Evolutionary conservation across 2,329 filamentous ascomycete genomes (phyloP).

Genomic region (Colletotrichum orbiculare): DNA sequence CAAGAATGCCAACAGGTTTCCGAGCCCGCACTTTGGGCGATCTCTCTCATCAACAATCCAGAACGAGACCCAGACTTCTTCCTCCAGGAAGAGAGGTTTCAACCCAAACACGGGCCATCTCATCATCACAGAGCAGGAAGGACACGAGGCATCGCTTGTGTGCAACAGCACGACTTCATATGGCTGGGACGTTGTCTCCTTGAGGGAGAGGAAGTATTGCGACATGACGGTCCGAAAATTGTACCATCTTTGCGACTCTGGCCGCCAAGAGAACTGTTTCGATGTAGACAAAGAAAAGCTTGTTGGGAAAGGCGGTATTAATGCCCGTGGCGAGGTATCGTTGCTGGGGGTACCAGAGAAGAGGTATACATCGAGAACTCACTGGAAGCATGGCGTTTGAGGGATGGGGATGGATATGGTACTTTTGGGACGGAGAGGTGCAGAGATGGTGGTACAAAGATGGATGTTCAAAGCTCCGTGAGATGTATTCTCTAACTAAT

Average conservation of each 20-base stretch:
- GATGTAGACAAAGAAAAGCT: conserved; percentile 11
- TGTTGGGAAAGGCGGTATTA: conserved; percentile 6
- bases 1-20: conserved; percentile 19
- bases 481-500: too few species aligned
- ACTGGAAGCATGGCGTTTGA: not conserved
- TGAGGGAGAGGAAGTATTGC: conserved; percentile 44
- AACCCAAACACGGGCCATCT: conserved; percentile 33
- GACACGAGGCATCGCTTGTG: conserved; percentile 45
- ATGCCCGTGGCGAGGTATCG: conserved; percentile 4
- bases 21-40: not conserved
- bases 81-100: not conserved
- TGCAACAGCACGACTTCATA: conserved; percentile 43
- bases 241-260: conserved; percentile 41
- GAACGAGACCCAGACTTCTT: not conserved
- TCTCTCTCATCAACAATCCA: not conserved
- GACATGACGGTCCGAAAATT: conserved; percentile 45
- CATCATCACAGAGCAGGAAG: conserved; percentile 38
- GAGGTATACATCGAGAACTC: not conserved
- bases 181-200: conserved; percentile 47
- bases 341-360: not conserved
- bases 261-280: not conserved
- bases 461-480: too few species aligned
- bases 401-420: too few species aligned
- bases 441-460: too few species aligned
- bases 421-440: too few species aligned